Evolutionary conservation across 2,329 filamentous ascomycete genomes (phyloP).

Genomic region (Colletotrichum aenigma): DNA sequence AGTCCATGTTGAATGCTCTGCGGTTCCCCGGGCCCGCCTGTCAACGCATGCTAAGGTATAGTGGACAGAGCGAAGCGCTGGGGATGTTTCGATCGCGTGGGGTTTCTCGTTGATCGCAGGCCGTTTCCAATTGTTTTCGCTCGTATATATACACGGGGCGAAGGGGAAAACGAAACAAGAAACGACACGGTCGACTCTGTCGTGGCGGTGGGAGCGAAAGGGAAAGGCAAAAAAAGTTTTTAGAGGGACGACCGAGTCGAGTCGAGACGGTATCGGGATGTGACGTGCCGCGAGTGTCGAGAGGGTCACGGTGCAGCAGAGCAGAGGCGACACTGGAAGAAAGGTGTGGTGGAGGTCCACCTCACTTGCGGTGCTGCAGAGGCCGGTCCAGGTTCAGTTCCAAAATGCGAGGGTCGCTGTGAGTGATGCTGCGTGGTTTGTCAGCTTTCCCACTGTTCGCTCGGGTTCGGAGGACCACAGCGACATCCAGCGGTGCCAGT

Average conservation of each 20-base stretch:
- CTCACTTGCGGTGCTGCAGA: not conserved
- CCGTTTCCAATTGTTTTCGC: not conserved
- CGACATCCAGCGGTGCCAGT: not conserved
- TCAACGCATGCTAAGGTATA: slow-evolving; percentile 13
- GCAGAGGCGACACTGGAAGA: not conserved
- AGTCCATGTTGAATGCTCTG: slow-evolving; percentile 15
- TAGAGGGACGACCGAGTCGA: not conserved
- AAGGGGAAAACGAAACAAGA: not conserved
- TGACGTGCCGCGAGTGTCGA: slow-evolving; percentile 2
- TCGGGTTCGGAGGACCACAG: not conserved
- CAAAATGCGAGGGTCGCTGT: not conserved
- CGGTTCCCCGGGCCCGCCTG: slow-evolving; percentile 13
- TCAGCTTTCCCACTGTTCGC: slow-evolving; percentile 5
- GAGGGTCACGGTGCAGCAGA: not conserved
- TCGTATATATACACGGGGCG: not conserved
- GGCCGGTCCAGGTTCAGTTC: not conserved
- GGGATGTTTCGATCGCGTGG: not conserved
- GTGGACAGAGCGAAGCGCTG: not conserved
- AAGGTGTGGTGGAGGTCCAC: slow-evolving; percentile 4
- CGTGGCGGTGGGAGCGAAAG: not conserved
- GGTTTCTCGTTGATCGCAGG: not conserved
- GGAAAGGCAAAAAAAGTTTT: not conserved
- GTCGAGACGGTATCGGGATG: slow-evolving; percentile 8
- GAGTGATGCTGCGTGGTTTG: slow-evolving; percentile 14
- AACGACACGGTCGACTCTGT: not conserved